phyloP scores from a whole-genome alignment of 164 flowering plant genomes.

The Dillenia turbinata region DNA sequence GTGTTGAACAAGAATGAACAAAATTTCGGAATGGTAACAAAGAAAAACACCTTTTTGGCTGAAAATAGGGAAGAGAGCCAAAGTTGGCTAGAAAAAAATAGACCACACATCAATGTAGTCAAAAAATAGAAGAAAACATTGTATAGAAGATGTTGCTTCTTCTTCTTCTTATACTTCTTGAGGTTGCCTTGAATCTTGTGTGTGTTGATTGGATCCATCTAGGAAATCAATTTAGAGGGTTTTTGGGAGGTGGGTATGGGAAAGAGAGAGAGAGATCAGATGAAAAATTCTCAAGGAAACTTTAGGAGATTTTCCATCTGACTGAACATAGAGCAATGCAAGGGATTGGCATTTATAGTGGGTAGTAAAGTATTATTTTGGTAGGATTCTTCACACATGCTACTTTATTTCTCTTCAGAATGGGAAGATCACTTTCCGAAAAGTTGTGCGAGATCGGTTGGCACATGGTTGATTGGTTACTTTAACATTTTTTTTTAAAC shows the following conservation, averaged over 20 bases:
- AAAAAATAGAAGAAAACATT: conserved; percentile 30
- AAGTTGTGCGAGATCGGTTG: conserved; percentile 20
- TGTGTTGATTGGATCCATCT: conserved; percentile 35
- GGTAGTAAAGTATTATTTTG: conserved; percentile 6
- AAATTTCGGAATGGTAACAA: conserved; percentile 30
- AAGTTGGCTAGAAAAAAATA: conserved; percentile 35
- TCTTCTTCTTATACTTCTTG: conserved; percentile 39
- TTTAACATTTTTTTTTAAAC: not conserved
- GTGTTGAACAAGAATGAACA: conserved; percentile 25
- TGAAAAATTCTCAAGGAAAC: not conserved
- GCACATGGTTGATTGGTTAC: conserved; percentile 1
- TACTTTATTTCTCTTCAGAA: conserved; percentile 8
- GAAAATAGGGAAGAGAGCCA: conserved; percentile 37
- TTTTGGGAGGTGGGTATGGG: not conserved
- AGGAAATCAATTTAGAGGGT: not conserved
- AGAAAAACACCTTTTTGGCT: conserved; percentile 26
- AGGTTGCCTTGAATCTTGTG: conserved; percentile 37
- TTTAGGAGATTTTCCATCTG: conserved; percentile 21
- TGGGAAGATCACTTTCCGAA: conserved; percentile 21
- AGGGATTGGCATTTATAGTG: conserved; percentile 32
- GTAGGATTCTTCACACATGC: conserved; percentile 18
- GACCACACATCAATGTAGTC: conserved; percentile 24
- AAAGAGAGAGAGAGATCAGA: conserved; percentile 1
- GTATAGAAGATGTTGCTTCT: conserved; percentile 21
- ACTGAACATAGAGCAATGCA: conserved; percentile 32